Conservation (phyloP, 2,329 filamentous ascomycete genomes). For the Chrysoporthe deuterocubensis region DNA sequence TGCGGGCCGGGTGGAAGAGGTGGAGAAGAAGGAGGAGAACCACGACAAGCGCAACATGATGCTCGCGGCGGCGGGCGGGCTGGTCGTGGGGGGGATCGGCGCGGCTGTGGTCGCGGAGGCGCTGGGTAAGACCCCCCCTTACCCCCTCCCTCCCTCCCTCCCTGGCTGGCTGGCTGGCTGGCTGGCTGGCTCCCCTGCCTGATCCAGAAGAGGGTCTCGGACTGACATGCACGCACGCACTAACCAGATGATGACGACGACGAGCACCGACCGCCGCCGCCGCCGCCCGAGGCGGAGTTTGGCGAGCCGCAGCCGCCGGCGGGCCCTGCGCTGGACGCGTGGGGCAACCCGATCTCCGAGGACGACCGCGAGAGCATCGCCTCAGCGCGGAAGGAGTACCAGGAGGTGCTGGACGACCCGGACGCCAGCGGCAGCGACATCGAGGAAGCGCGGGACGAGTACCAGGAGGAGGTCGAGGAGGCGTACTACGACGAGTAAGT, state of each 20-base stretch:
- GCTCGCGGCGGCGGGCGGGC: conserved; percentile 61
- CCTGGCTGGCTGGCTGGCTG: too few species aligned
- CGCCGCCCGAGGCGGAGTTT: conserved; percentile 28
- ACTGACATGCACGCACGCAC: conserved; percentile 31
- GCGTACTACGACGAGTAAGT: conserved; percentile 38
- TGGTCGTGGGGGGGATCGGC: conserved; percentile 60
- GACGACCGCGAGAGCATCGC: conserved; percentile 48
- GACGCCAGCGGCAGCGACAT: conserved; percentile 48
- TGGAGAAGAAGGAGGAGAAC: conserved; percentile 42
- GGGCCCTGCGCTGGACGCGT: conserved; percentile 44
- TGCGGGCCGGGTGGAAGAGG: neutral
- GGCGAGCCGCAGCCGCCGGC: conserved; percentile 39
- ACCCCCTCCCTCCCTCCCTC: neutral
- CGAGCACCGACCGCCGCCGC: conserved; percentile 24
- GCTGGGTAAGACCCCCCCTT: conserved; percentile 44
- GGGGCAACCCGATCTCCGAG: conserved; percentile 47
- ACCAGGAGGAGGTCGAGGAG: conserved; percentile 55
- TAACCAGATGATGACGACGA: conserved; percentile 30
- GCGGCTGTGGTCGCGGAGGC: conserved; percentile 63
- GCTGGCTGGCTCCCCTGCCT: too few species aligned
- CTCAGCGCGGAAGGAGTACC: conserved; percentile 48
- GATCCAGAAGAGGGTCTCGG: conserved; percentile 19
- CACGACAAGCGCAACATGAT: conserved; percentile 59
- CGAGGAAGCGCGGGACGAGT: conserved; percentile 55
- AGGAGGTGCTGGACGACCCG: conserved; percentile 47